These are phyloP conservation scores for Chloranthus sessilifolius DNA, from an alignment of 164 flowering plant species.

Conservation along the genomic window DNA sequence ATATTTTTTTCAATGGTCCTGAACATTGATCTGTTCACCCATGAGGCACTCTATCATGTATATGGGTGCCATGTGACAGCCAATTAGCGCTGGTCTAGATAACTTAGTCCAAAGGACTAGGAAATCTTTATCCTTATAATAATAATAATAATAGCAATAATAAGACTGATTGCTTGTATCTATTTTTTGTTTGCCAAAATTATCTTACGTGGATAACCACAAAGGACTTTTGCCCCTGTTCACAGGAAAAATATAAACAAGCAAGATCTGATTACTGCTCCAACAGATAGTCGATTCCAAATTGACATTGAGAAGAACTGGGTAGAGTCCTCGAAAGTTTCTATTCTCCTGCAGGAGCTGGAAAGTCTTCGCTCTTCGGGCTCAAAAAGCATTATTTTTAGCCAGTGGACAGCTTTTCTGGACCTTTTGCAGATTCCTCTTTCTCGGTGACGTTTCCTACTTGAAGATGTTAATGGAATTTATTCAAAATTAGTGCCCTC, in stretches of 20 bases:
- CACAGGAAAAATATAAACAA: slow-evolving; percentile 62
- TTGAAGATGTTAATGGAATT: background rate
- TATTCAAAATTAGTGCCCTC: no score
- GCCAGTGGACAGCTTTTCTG: slow-evolving; percentile 99
- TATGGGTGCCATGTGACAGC: background rate
- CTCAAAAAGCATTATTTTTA: slow-evolving; percentile 88
- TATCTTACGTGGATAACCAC: background rate
- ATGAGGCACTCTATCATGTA: no score
- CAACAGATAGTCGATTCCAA: slow-evolving; percentile 80
- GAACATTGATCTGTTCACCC: no score
- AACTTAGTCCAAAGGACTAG: no score
- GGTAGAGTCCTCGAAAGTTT: slow-evolving; percentile 89
- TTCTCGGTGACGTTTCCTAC: slow-evolving; percentile 46
- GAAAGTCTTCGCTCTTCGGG: slow-evolving; percentile 57
- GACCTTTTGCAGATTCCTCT: slow-evolving; percentile 93
- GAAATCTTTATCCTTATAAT: no score
- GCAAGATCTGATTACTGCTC: slow-evolving; percentile 93
- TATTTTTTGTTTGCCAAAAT: background rate
- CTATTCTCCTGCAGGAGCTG: slow-evolving; percentile 60
- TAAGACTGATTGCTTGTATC: background rate
- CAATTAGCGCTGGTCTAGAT: no score
- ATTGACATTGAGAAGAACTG: slow-evolving; percentile 90
- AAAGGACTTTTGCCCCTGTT: slow-evolving; percentile 3
- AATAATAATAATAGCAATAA: no score
- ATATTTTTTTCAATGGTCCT: no score